These are phyloP conservation scores for Penicillium brasilianum DNA, from an alignment of 2,329 filamentous ascomycete genomes.

Conservation along the genomic window DNA sequence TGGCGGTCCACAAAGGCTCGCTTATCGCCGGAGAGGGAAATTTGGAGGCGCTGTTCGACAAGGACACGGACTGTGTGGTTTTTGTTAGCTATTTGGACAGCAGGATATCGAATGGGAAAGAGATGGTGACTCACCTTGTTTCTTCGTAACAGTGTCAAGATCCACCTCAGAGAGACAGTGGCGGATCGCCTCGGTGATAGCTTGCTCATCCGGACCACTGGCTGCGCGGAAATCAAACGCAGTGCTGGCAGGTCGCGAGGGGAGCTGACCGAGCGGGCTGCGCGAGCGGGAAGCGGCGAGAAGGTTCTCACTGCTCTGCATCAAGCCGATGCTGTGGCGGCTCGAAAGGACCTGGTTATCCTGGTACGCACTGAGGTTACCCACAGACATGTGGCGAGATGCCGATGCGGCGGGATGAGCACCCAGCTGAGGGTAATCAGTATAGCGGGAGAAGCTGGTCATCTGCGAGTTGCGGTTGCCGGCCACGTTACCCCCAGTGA, in stretches of 20 bases:
- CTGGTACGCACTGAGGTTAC: conserved; percentile 56
- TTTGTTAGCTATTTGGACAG: conserved; percentile 12
- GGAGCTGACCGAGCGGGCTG: conserved; percentile 55
- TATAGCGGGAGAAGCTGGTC: conserved; percentile 67
- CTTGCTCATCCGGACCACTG: conserved; percentile 73
- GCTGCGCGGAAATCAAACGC: conserved; percentile 62
- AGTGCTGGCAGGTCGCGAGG: conserved; percentile 59
- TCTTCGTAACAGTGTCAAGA: conserved; percentile 97
- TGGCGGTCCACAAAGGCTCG: conserved; percentile 87
- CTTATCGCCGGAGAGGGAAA: conserved; percentile 83
- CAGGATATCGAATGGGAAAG: not conserved
- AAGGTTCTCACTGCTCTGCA: conserved; percentile 53
- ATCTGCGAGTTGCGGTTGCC: conserved; percentile 71
- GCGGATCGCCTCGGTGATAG: conserved; percentile 84
- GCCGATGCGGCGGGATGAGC: conserved; percentile 34
- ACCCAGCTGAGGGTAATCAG: conserved; percentile 60
- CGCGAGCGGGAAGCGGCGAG: conserved; percentile 47
- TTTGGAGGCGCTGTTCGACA: conserved; percentile 91
- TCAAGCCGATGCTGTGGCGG: conserved; percentile 49
- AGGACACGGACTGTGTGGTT: conserved; percentile 68
- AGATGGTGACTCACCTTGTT: conserved; percentile 66
- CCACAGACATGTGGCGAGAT: conserved; percentile 65
- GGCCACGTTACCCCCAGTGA: conserved; percentile 57
- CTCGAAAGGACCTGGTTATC: conserved; percentile 44
- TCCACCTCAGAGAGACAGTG: conserved; percentile 85